These are phyloP conservation scores for Cryptococcus sp. DNA, from an alignment of 1,284 basidiomycete species.

Conservation along the genomic window DNA sequence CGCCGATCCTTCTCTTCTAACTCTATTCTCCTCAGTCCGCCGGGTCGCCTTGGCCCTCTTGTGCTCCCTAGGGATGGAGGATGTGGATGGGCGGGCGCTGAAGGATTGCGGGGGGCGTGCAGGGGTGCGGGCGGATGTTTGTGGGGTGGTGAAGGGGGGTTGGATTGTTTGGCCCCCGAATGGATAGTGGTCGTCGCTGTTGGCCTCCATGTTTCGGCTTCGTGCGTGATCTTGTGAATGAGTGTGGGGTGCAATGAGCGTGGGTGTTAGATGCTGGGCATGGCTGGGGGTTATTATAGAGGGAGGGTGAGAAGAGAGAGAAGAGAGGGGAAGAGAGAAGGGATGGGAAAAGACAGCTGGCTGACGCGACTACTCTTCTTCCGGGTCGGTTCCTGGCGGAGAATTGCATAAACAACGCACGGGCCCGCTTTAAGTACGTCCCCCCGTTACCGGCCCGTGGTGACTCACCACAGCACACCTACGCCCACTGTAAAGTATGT, in stretches of 20 bases:
- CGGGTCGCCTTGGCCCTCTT: constrained; percentile 34
- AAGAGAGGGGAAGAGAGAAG: not conserved
- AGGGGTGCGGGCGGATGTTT: not conserved
- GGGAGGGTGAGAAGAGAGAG: too few relatives aligned
- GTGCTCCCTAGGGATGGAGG: constrained; percentile 29
- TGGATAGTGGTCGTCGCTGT: too few relatives aligned
- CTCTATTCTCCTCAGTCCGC: constrained; percentile 7
- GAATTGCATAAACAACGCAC: not conserved
- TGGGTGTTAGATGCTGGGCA: too few relatives aligned
- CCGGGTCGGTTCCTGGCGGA: not conserved
- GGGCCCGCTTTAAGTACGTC: not conserved
- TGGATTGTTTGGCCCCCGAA: not conserved
- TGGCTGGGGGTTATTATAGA: too few relatives aligned
- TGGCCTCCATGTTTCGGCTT: too few relatives aligned
- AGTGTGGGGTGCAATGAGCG: too few relatives aligned
- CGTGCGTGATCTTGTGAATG: too few relatives aligned
- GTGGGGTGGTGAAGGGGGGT: constrained; percentile 2
- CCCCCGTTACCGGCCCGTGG: too few relatives aligned
- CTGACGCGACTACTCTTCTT: not conserved
- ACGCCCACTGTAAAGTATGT: too few relatives aligned
- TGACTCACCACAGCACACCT: too few relatives aligned
- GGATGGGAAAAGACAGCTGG: not conserved
- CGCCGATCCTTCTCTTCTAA: constrained; percentile 30
- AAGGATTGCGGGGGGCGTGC: not conserved
- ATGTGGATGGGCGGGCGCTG: constrained; percentile 16